phyloP scores from a whole-genome alignment of 2,329 filamentous ascomycete genomes.

The Aspergillus unguis region DNA sequence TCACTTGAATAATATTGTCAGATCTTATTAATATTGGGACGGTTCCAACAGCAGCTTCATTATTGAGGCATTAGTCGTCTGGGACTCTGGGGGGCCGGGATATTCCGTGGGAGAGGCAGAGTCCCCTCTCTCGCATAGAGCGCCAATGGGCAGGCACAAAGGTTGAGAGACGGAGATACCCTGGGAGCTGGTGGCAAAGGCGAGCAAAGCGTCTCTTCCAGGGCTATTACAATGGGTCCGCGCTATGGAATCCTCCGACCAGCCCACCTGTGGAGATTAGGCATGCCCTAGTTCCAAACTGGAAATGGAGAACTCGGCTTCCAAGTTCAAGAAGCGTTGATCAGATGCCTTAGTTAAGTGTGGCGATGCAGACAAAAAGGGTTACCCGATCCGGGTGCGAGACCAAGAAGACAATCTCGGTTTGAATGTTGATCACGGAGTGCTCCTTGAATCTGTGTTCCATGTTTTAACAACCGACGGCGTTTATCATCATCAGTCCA shows the following conservation, averaged over 20 bases:
- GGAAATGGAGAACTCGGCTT: slow-evolving; percentile 12
- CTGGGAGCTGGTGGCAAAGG: slow-evolving; percentile 23
- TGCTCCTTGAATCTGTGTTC: neutral
- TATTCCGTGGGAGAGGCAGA: slow-evolving; percentile 11
- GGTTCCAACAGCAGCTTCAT: slow-evolving; percentile 6
- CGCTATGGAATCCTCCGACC: slow-evolving; percentile 25
- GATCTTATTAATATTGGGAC: neutral
- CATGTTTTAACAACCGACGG: neutral
- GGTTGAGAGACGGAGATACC: slow-evolving; percentile 14
- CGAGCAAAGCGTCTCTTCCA: slow-evolving; percentile 23
- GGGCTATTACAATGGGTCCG: slow-evolving; percentile 24
- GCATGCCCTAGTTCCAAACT: slow-evolving; percentile 19
- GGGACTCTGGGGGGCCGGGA: slow-evolving; percentile 5
- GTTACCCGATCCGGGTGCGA: slow-evolving; percentile 1
- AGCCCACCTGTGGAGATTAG: slow-evolving; percentile 17
- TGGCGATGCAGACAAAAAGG: slow-evolving; percentile 13
- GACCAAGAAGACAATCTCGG: slow-evolving; percentile 2
- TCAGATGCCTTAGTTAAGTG: slow-evolving; percentile 1
- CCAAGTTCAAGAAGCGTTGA: slow-evolving; percentile 10
- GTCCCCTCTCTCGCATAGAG: slow-evolving; percentile 10
- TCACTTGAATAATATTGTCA: slow-evolving; percentile 4
- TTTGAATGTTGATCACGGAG: neutral
- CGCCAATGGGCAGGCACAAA: slow-evolving; percentile 23
- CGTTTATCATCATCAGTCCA: too few relatives aligned
- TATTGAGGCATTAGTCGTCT: neutral